phyloP scores from a whole-genome alignment of 306 rosid species.

The Erythrophleum fordii region DNA sequence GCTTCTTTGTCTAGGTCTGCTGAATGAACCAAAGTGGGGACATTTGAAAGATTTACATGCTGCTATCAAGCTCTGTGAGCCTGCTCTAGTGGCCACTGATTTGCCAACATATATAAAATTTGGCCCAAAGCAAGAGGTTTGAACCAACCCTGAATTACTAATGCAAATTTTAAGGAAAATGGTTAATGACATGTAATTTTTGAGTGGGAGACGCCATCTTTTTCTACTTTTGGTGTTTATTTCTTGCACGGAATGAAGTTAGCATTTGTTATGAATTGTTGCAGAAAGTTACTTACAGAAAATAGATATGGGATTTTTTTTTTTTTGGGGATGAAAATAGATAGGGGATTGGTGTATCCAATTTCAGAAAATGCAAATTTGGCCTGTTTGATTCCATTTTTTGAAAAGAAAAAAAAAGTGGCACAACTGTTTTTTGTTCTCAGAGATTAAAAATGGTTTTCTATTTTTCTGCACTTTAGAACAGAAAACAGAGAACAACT shows the following conservation, averaged over 20 bases:
- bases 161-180: background rate
- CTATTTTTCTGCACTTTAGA: background rate
- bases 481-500: background rate
- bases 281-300: background rate
- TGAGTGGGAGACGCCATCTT: background rate
- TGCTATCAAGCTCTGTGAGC: conserved; percentile 92
- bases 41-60: conserved; percentile 95
- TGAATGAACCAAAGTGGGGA: conserved; percentile 96
- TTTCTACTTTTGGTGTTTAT: background rate
- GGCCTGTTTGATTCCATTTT: background rate
- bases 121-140: conserved; percentile 97
- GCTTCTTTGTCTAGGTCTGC: conserved; percentile 64
- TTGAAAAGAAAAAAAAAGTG: background rate
- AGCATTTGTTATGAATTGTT: background rate
- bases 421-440: background rate
- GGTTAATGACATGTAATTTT: background rate
- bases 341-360: background rate
- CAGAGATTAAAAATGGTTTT: background rate
- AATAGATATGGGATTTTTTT: background rate
- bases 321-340: background rate
- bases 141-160: conserved; percentile 32
- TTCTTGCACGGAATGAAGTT: background rate
- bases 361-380: background rate
- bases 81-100: conserved; percentile 83
- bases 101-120: conserved; percentile 75